Evolutionary conservation across 768 basidiomycete genomes (phyloP), one percentile per base, ranked within the genome.

Genomic region (Omphalotus guepiniiformis): DNA sequence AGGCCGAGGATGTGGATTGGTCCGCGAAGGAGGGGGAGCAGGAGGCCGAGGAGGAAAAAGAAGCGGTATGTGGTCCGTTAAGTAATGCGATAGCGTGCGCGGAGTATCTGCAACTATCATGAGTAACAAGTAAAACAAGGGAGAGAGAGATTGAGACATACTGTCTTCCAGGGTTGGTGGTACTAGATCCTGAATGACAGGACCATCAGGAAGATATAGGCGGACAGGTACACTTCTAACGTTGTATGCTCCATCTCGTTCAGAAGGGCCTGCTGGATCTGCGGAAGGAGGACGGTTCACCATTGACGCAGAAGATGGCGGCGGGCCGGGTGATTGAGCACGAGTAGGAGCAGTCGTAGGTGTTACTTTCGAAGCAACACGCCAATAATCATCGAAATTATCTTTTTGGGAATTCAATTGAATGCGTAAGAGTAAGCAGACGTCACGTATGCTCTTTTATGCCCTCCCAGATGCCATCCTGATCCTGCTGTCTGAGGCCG

Each of bases 401-500:
- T 95, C 96, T 98, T 63, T 19, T 47, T 38, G 42, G 15, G 23
- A 38, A 32, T 45, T 46, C 27, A 47, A 38, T 15, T 30, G 28
- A 15, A 42, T 53, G 46, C 4, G 13, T 43, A 27, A 21, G 9
- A 44, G n/a, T 45, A 47, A 26, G 42, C n/a, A 8, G 21, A 5
- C n/a, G 48, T 37, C 11, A 70, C 93, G 69, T 61, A 97, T 95
- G 91, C 58, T 92, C 87, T 69, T 86, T 85, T 53, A 99, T 87
- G 6, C 93, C 93, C 57, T 96, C 93, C 96, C 96, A 99, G 47
- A 97, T 80, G 1, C 85, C 92, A 62, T 99, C 96, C 61, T 98
- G 90, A 59, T 98, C 95, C 21, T 78, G 82, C 63, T 93, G 91
- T 45, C 93, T 70, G 27, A 99, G 74, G 15, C 88, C 82, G 1